These are phyloP conservation scores for Iris macrosiphon DNA, from an alignment of 106 monocot genomes.

Conservation along the genomic window DNA sequence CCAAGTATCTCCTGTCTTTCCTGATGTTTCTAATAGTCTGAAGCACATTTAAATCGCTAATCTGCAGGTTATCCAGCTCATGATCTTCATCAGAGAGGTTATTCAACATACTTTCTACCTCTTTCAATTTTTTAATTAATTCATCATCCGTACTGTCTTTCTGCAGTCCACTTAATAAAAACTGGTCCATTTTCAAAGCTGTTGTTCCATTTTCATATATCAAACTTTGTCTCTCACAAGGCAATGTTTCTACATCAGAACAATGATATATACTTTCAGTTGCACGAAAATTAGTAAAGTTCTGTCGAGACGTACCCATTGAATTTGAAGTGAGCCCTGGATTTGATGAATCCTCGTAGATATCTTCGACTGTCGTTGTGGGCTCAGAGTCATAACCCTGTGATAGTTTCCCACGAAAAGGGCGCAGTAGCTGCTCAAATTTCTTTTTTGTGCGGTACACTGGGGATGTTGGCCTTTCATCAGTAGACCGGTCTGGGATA, in stretches of 20 bases:
- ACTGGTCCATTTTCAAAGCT: constrained; percentile 5
- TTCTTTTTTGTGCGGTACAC: constrained; percentile 17
- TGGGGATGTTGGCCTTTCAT: constrained; percentile 14
- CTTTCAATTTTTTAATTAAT: constrained; percentile 47
- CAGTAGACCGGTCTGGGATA: constrained; percentile 14
- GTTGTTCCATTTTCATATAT: constrained; percentile 13
- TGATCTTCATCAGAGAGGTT: constrained; percentile 33
- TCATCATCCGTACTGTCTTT: constrained; percentile 39
- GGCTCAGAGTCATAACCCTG: constrained; percentile 54
- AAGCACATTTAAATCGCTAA: constrained; percentile 15
- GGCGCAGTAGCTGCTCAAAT: constrained; percentile 14
- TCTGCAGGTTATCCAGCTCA: constrained; percentile 24
- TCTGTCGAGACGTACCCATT: constrained; percentile 1
- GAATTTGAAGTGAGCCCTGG: constrained; percentile 6
- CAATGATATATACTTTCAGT: constrained; percentile 5
- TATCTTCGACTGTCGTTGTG: constrained; percentile 47
- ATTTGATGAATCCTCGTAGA: constrained; percentile 53
- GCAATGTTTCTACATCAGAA: constrained; percentile 9
- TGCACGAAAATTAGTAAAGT: constrained; percentile 14
- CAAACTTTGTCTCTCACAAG: constrained; percentile 14
- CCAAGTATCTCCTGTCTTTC: constrained; percentile 52
- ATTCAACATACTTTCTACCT: constrained; percentile 38
- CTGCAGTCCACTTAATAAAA: background rate
- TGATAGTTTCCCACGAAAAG: constrained; percentile 18
- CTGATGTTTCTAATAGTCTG: constrained; percentile 39